These are phyloP conservation scores for Acacia melanoxylon DNA, from an alignment of 306 rosid genomes.

Conservation along the genomic window DNA sequence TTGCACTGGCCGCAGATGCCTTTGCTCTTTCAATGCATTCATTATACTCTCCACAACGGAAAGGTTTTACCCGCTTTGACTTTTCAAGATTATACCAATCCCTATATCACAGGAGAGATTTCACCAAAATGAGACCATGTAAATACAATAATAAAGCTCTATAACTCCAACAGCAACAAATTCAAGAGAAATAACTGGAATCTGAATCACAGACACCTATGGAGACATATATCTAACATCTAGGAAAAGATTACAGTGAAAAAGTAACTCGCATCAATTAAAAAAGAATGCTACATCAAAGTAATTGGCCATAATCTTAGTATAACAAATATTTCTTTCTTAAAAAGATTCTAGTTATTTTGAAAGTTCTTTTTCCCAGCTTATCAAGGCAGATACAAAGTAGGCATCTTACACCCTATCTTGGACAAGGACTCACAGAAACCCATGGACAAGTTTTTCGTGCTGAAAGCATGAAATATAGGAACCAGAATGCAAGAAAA, in stretches of 20 bases:
- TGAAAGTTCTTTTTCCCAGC: background rate
- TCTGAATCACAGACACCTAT: background rate
- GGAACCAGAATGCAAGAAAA: background rate
- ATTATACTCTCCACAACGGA: slow-evolving; percentile 94
- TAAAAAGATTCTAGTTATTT: background rate
- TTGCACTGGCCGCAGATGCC: slow-evolving; percentile 71
- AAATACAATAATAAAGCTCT: slow-evolving; percentile 29
- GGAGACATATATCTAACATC: background rate
- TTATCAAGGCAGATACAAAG: background rate
- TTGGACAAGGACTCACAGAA: background rate
- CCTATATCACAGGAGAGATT: slow-evolving; percentile 48
- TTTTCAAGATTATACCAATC: slow-evolving; percentile 99
- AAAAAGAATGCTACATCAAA: background rate
- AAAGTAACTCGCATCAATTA: background rate
- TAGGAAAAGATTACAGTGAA: background rate
- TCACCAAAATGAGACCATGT: slow-evolving; percentile 38
- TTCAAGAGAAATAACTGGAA: background rate
- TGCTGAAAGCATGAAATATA: background rate
- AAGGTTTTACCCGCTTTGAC: slow-evolving; percentile 91
- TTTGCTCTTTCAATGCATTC: slow-evolving; percentile 93
- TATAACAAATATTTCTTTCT: background rate
- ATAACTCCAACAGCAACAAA: slow-evolving; percentile 26
- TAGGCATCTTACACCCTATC: background rate
- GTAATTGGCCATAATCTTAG: background rate
- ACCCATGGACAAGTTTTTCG: background rate